A percentile compares a stretch with the other conserved stretches of the same genome.
phyloP scores from a whole-genome alignment of 1,139 yeast genomes.

The Suhomyces ambrosiae region DNA sequence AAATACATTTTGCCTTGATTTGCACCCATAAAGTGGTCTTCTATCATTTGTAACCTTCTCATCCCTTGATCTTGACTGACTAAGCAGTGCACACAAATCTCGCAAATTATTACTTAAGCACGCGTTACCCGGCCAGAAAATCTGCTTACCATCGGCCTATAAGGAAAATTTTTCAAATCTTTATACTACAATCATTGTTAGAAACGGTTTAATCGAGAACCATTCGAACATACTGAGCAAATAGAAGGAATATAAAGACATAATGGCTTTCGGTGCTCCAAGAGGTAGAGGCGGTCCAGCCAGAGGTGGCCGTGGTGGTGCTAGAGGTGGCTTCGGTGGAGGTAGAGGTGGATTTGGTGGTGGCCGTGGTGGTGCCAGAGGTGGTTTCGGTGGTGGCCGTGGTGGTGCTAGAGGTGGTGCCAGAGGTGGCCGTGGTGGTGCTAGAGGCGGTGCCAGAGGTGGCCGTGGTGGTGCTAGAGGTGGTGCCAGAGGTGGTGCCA shows the following conservation, averaged over 20 bases:
- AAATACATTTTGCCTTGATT: too few relatives aligned
- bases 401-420: slow-evolving; percentile 50
- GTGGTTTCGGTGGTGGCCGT: slow-evolving; percentile 38
- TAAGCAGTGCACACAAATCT: slow-evolving; percentile 19
- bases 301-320: slow-evolving; percentile 15
- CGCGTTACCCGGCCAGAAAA: slow-evolving; percentile 24
- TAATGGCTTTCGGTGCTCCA: slow-evolving; percentile 40
- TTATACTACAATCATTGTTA: slow-evolving; percentile 14
- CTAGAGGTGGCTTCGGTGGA: slow-evolving; percentile 39
- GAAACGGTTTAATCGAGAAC: slow-evolving; percentile 8
- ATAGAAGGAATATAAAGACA: slow-evolving; percentile 13
- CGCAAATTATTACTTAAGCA: slow-evolving; percentile 17
- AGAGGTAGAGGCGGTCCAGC: slow-evolving; percentile 29
- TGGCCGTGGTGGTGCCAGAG: slow-evolving; percentile 34
- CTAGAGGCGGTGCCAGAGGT: slow-evolving; percentile 61
- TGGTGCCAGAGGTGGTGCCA: slow-evolving; percentile 83
- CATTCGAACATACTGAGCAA: slow-evolving; percentile 9
- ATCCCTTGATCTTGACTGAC: slow-evolving; percentile 7
- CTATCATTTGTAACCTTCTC: background rate
- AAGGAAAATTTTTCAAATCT: slow-evolving; percentile 15
- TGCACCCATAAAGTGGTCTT: too few relatives aligned
- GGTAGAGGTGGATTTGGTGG: slow-evolving; percentile 43
- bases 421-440: slow-evolving; percentile 46
- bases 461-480: slow-evolving; percentile 77
- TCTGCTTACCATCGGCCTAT: slow-evolving; percentile 15